Percentiles rank a stretch among this genome's conserved stretches.
These are phyloP conservation scores for Forsythia viridissima DNA, from an alignment of 257 asterid genomes.

Conservation along the genomic window DNA sequence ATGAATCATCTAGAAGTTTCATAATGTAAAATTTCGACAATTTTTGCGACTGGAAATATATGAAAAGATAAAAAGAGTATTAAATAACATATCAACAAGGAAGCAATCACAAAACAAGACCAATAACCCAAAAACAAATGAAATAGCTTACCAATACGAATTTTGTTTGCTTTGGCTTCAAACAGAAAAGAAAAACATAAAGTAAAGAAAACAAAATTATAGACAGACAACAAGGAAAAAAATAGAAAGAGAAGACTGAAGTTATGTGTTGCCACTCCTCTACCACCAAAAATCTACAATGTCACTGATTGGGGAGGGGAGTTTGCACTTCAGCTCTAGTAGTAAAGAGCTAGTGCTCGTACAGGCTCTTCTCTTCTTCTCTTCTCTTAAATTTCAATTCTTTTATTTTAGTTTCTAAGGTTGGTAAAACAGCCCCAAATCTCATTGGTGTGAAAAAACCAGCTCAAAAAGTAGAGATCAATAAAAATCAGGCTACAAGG, in stretches of 20 bases:
- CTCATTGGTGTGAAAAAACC: neutral
- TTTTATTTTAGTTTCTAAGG: neutral
- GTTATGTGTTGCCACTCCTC: neutral
- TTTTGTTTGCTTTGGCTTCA: neutral
- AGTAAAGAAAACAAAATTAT: neutral
- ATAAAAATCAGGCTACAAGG: neutral
- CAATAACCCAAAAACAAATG: too few species aligned
- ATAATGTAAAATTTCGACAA: too few species aligned
- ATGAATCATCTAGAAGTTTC: neutral
- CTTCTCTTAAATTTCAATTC: neutral
- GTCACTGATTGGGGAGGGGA: neutral
- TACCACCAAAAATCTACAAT: neutral
- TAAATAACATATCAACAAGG: too few species aligned
- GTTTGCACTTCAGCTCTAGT: neutral
- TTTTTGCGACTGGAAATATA: too few species aligned
- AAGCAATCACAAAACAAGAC: slow-evolving; percentile 17
- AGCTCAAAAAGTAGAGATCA: neutral
- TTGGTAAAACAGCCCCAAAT: neutral
- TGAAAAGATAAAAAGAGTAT: too few species aligned
- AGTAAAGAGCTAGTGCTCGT: neutral
- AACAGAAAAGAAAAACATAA: neutral
- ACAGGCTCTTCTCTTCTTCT: neutral
- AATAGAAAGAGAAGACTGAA: neutral
- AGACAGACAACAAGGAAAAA: neutral
- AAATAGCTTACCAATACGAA: neutral